Conservation (phyloP, 2,329 filamentous ascomycete genomes). For the Beauveria scarabaeidicola region DNA sequence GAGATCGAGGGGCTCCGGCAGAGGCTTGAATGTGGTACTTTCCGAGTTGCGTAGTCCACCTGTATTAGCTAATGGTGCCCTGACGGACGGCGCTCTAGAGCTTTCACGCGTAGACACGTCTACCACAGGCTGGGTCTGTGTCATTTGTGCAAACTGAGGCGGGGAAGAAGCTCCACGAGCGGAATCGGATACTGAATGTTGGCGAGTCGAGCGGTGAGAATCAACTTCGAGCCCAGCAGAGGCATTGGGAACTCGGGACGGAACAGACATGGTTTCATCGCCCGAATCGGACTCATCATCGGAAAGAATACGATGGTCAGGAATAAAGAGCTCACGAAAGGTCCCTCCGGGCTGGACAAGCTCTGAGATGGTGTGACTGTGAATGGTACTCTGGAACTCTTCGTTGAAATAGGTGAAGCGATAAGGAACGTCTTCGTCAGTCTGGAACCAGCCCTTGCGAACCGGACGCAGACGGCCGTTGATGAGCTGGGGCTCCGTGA, state of each 20-base stretch:
- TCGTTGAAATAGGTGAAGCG: constrained; percentile 99
- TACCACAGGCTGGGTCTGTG: constrained; percentile 12
- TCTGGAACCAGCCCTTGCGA: constrained; percentile 72
- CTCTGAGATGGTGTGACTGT: constrained; percentile 91
- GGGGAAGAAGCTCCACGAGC: constrained; percentile 23
- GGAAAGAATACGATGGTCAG: constrained; percentile 67
- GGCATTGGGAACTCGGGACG: constrained; percentile 17
- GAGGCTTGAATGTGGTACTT: constrained; percentile 25
- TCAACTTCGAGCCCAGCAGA: constrained; percentile 27
- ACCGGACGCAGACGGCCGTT: constrained; percentile 80
- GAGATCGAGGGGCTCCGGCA: constrained; percentile 17
- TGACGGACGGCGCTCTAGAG: constrained; percentile 31
- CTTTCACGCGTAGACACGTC: constrained; percentile 22
- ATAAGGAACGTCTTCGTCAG: constrained; percentile 84
- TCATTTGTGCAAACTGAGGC: neutral
- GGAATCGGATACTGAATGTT: constrained; percentile 33
- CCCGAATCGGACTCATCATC: constrained; percentile 64
- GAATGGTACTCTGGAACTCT: constrained; percentile 89
- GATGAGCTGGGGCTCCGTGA: constrained; percentile 87
- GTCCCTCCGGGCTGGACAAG: constrained; percentile 75
- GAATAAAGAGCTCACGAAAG: constrained; percentile 84
- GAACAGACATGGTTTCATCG: constrained; percentile 26
- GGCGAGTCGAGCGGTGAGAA: constrained; percentile 36
- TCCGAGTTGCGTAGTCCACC: constrained; percentile 1
- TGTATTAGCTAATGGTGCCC: constrained; percentile 34